phyloP scores from a whole-genome alignment of 1,284 basidiomycete genomes.

The Ceratobasidium sp. region DNA sequence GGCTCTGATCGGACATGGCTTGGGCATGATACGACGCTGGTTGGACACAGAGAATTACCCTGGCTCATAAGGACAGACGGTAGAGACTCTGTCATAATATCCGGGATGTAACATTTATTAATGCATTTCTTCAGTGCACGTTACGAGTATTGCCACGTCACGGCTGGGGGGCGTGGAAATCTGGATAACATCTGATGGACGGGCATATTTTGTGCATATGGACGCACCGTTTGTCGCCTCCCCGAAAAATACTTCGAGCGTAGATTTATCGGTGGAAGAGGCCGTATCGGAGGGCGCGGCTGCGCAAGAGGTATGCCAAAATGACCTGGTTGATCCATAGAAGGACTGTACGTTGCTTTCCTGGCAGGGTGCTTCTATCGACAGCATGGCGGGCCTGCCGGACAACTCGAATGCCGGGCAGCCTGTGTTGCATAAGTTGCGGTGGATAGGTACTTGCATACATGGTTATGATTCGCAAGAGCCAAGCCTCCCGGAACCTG shows the following conservation, averaged over 20 bases:
- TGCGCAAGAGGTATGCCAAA: slow-evolving; percentile 18
- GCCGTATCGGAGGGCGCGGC: not conserved
- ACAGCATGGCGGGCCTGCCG: not conserved
- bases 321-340: not conserved
- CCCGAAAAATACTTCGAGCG: slow-evolving; percentile 30
- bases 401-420: not conserved
- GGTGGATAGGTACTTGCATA: slow-evolving; percentile 47
- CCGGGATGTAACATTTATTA: not conserved
- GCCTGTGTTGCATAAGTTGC: slow-evolving; percentile 52
- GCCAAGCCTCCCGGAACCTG: slow-evolving; percentile 56
- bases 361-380: slow-evolving; percentile 22
- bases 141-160: slow-evolving; percentile 68
- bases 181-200: slow-evolving; percentile 84
- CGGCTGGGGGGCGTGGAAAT: slow-evolving; percentile 71
- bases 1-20: slow-evolving; percentile 56
- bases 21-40: slow-evolving; percentile 74
- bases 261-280: slow-evolving; percentile 28
- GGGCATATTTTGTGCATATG: slow-evolving; percentile 78
- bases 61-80: slow-evolving; percentile 79
- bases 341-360: not conserved
- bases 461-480: slow-evolving; percentile 21
- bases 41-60: slow-evolving; percentile 73
- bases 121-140: slow-evolving; percentile 60
- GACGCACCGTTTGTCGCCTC: slow-evolving; percentile 55
- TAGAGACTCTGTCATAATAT: slow-evolving; percentile 51